Base-by-base conservation (phyloP, 2,329 filamentous ascomycete genomes). In the Thelonectria olida region DNA sequence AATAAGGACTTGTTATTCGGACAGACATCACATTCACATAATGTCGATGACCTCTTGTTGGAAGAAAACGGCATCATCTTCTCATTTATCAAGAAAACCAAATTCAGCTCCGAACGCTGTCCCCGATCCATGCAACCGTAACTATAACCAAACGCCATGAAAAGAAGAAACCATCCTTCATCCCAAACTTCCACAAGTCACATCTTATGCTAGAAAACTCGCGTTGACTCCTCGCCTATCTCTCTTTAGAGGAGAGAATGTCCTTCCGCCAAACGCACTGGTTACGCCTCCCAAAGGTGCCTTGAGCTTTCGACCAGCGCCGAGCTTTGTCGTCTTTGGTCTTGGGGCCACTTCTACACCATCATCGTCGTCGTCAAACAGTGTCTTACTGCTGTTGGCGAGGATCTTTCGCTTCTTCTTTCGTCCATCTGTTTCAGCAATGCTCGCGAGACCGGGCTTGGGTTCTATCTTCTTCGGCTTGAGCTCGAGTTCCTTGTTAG, bases 371-470 rank as follows among this genome's bases (percentile, higher is more conserved):
- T 89, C 89, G 8, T 90, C 89, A 60, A 95, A 92, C 6, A 96
- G 74, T 3, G 88, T 91, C 65, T 88, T 87, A 48, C 85, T 86
- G 20, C 84, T 82, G 20, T 78, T 80, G 4, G 89, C 88, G 2
- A 92, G 81, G 5, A 92, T 78, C 76, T 92, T 94, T 64, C 90
- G 87, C 81, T 90, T 93, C 82, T 90, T 92, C 73, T 87, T 89
- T 75, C 82, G 85, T 7, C 76, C 79, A 65, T 83, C 79, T 27
- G 67, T 69, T 65, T 79, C 77, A 23, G 41, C 38, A 25, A 58
- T 60, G 39, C 55, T 62, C 44, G 55, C 61, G 28, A 62, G 62
- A n/a, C 56, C 47, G 50, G 59, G n/a, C 5, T 61, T 61, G 56
- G 47, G 15, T 15, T 67, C 52, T 23, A 50, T 19, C 22, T 36